Percentiles rank a stretch among this genome's conserved stretches.
Conservation (phyloP, 2,329 filamentous ascomycete genomes). For the Metarhizium brunneum region DNA sequence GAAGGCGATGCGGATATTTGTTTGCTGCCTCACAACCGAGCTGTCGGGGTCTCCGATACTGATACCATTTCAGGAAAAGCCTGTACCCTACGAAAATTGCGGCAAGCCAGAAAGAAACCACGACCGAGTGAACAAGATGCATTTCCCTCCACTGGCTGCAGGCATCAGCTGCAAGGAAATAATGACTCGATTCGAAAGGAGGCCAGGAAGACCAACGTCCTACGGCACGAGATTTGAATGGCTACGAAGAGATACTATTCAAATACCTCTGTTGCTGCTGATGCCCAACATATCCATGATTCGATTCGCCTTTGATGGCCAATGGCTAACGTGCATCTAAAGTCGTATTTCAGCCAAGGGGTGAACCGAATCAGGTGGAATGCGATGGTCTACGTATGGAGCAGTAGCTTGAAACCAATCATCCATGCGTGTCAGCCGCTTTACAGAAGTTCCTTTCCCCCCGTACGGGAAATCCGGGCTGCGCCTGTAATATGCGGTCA, state of each 20-base stretch:
- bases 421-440: background rate
- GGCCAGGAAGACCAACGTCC: too few species aligned
- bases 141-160: background rate
- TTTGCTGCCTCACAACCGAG: slow-evolving; percentile 2
- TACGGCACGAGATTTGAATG: too few species aligned
- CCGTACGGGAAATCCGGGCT: background rate
- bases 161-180: background rate
- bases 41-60: background rate
- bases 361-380: background rate
- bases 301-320: background rate
- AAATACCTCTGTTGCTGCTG: too few species aligned
- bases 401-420: background rate
- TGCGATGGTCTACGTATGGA: background rate
- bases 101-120: background rate
- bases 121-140: background rate
- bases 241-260: too few species aligned
- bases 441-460: background rate
- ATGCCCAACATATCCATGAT: too few species aligned
- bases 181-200: background rate
- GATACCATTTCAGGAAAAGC: background rate
- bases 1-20: slow-evolving; percentile 4
- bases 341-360: background rate
- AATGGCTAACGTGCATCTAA: background rate
- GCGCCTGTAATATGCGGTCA: background rate
- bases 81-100: background rate